These are phyloP conservation scores for Raphidocelis subcapitata DNA, from an alignment of 139 green algal genomes.

Conservation along the genomic window DNA sequence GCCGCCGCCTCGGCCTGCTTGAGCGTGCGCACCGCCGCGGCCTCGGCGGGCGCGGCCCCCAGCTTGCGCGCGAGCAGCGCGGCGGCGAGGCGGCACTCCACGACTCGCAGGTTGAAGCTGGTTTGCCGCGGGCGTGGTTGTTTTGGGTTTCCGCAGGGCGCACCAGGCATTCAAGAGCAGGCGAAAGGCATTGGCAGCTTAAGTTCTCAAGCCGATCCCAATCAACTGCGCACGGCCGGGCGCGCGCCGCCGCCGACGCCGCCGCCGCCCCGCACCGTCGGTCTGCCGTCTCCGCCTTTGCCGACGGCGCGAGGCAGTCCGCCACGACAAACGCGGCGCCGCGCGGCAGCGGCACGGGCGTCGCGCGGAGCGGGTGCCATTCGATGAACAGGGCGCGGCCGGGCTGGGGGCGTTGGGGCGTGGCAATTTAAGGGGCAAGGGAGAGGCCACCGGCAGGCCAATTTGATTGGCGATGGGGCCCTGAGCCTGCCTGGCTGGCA, in stretches of 20 bases:
- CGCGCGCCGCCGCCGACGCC: no score
- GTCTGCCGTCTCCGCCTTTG: constrained; percentile 90
- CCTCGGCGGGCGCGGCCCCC: constrained; percentile 33
- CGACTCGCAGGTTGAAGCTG: constrained; percentile 95
- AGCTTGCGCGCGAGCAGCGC: constrained; percentile 68
- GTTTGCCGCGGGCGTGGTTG: no score
- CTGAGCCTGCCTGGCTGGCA: no score
- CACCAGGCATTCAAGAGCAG: no score
- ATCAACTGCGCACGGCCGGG: no score
- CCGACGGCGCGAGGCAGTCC: constrained; percentile 87
- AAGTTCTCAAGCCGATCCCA: no score
- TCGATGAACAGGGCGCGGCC: neutral
- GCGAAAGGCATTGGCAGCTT: no score
- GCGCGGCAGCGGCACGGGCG: constrained; percentile 78
- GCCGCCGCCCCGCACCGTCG: constrained; percentile 25
- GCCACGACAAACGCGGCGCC: constrained; percentile 90
- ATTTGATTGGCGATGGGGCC: no score
- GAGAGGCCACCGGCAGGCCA: no score
- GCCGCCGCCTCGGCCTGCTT: constrained; percentile 47
- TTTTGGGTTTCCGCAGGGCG: no score
- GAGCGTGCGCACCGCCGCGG: constrained; percentile 35
- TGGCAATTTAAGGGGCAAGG: no score
- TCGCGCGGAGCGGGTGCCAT: constrained; percentile 48
- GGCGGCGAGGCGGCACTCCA: constrained; percentile 91
- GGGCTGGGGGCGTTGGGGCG: no score